Evolutionary conservation across 1,284 basidiomycete genomes (phyloP).

Genomic region (Bondarzewia mesenterica): DNA sequence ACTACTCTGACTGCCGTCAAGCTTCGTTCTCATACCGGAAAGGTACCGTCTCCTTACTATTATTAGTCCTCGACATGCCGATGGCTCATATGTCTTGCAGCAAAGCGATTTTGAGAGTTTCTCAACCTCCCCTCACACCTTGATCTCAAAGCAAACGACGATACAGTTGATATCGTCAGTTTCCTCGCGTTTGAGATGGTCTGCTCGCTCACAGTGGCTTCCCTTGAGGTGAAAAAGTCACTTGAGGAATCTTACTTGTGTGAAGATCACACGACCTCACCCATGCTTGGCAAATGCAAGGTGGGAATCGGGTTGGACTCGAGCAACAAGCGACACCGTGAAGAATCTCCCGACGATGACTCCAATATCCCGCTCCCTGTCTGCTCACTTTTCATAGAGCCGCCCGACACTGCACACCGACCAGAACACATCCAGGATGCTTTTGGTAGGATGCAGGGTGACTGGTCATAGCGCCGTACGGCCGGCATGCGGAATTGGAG

Average conservation of each 20-base stretch:
- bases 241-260: conserved; percentile 66
- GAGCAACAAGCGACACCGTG: too few relatives aligned
- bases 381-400: conserved; percentile 71
- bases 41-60: conserved; percentile 35
- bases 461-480: conserved; percentile 71
- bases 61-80: not conserved
- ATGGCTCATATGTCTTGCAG: conserved; percentile 28
- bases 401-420: conserved; percentile 69
- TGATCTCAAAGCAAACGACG: too few relatives aligned
- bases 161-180: too few relatives aligned
- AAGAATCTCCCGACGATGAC: too few relatives aligned
- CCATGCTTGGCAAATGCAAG: too few relatives aligned
- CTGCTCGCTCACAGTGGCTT: conserved; percentile 85
- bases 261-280: conserved; percentile 52
- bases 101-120: conserved; percentile 93
- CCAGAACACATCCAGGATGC: conserved; percentile 87
- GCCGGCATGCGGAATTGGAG: conserved; percentile 83
- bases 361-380: conserved; percentile 51
- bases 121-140: too few relatives aligned
- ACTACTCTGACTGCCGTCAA: conserved; percentile 95
- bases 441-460: conserved; percentile 79
- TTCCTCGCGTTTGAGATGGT: too few relatives aligned
- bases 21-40: conserved; percentile 97
- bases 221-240: conserved; percentile 73
- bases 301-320: too few relatives aligned